Conservation (phyloP, 2,329 filamentous ascomycete species). For the Dissoconium aciculare region DNA sequence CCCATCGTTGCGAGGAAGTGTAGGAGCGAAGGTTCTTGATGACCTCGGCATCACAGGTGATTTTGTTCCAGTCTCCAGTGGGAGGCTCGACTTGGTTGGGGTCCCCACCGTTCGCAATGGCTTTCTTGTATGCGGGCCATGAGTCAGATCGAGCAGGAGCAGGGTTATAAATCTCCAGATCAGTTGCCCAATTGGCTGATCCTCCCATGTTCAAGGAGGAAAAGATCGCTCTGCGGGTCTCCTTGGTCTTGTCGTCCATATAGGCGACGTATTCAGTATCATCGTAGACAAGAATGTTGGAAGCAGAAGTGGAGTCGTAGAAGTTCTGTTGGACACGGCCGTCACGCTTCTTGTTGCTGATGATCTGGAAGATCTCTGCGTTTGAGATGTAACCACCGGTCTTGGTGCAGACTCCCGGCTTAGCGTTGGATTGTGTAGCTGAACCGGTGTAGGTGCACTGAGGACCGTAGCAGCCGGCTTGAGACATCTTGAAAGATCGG, state of each 20-base stretch:
- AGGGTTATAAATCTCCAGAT: too few species aligned
- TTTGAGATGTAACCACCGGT: neutral
- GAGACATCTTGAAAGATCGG: constrained; percentile 28
- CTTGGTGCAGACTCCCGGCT: constrained; percentile 5
- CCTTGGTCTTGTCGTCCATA: constrained; percentile 16
- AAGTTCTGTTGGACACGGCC: neutral
- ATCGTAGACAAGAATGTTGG: constrained; percentile 10
- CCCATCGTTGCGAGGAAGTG: too few species aligned
- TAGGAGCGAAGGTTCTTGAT: too few species aligned
- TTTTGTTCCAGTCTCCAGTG: too few species aligned
- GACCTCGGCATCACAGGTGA: too few species aligned
- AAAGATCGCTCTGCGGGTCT: constrained; percentile 9
- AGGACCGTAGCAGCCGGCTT: constrained; percentile 13
- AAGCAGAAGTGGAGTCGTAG: constrained; percentile 3
- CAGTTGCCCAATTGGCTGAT: constrained; percentile 27
- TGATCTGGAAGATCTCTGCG: neutral
- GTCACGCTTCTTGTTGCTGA: constrained; percentile 3
- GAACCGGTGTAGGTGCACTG: constrained; percentile 17
- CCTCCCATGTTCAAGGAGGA: constrained; percentile 18
- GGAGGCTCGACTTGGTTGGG: too few species aligned
- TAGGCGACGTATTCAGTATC: constrained; percentile 14
- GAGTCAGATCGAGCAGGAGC: too few species aligned
- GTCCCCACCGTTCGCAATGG: too few species aligned
- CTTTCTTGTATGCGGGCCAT: too few species aligned
- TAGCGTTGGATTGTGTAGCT: constrained; percentile 2